Base-by-base conservation (phyloP, 306 rosid species). In the Gleditsia sinensis region DNA sequence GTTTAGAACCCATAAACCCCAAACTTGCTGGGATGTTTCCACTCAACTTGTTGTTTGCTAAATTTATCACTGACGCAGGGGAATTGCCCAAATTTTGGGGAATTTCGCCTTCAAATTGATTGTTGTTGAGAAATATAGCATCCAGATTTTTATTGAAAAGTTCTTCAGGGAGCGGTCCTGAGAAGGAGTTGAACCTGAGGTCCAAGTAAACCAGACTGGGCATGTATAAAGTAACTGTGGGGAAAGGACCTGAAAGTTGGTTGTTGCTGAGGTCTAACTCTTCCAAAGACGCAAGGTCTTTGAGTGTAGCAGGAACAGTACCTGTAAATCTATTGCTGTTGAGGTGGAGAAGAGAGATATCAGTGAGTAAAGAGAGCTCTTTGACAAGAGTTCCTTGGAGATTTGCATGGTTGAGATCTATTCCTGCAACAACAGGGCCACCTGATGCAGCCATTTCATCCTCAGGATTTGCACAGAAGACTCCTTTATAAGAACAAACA, bases 221-320 rank as follows among this genome's bases (percentile, higher is more conserved):
- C 72, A 92, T 85, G 78, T 83, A 67, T 11, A 94, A 72, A 21
- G 81, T 70, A n/a, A 32, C 83, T 0, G 16, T 9, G 6, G 97
- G 99, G 27, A 94, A 94, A 14, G 81, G 51, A 49, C 99, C 99
- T 3, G 97, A 94, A 42, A 94, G 83, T 1, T 76, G 84, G 84
- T 94, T 94, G 83, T 94, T 94, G 75, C 99, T 94, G 61, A 94
- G 86, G 84, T 94, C 99, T 36, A 94, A 74, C 77, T 94, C 99
- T 80, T 80, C 78, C 9, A 94, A 85, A 5, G 81, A 79, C 0
- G 32, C 12, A 14, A 91, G 91, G 74, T 85, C 89, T 39, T 17
- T 65, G 84, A 92, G 81, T 54, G 91, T 39, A 2, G 81, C 88
- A 28, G 99, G 99, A 25, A 94, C 12, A 14, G 81, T 49, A 51